phyloP scores from a whole-genome alignment of 371 early-diverging fungal genomes.

The Spraguea lophii region DNA sequence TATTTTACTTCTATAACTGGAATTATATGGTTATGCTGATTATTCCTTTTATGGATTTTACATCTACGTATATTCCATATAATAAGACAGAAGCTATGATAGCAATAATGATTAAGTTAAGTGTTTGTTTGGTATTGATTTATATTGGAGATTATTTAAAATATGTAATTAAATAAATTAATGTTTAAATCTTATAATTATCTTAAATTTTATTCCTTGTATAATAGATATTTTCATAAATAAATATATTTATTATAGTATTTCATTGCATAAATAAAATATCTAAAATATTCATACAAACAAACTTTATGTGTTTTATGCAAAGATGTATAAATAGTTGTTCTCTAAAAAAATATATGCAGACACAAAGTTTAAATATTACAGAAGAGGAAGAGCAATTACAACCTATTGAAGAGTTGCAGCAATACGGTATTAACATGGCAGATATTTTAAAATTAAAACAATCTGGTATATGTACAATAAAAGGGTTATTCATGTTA shows the following conservation, averaged over 20 bases:
- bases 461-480: conserved; percentile 56
- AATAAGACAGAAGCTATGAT: too few species aligned
- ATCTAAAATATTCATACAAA: background rate
- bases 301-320: background rate
- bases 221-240: background rate
- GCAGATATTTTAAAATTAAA: conserved; percentile 63
- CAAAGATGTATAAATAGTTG: too few species aligned
- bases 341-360: background rate
- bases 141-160: too few species aligned
- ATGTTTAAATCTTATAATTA: too few species aligned
- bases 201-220: background rate
- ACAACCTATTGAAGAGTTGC: conserved; percentile 29
- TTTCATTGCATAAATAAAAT: background rate
- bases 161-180: too few species aligned
- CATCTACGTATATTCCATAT: too few species aligned
- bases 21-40: too few species aligned
- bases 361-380: background rate
- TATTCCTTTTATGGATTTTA: too few species aligned
- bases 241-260: background rate
- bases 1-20: background rate
- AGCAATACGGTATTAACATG: conserved; percentile 54
- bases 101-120: too few species aligned
- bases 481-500: conserved; percentile 62
- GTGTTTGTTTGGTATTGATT: too few species aligned
- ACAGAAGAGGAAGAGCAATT: background rate